These are phyloP conservation scores for Microdochium paspali DNA, from an alignment of 2,329 filamentous ascomycete species.

Conservation along the genomic window DNA sequence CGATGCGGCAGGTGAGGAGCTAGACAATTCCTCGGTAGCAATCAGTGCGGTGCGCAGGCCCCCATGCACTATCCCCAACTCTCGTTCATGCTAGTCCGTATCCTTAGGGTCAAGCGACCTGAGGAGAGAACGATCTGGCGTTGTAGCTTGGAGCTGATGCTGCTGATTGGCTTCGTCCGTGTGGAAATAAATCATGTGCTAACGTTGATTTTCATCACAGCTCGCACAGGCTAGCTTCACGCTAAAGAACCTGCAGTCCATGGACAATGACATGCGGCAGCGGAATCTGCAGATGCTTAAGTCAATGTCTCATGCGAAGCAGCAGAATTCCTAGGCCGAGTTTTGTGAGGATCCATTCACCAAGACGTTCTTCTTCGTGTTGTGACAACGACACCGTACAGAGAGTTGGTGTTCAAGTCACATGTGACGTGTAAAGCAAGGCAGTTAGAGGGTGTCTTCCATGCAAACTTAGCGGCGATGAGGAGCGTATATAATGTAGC, in stretches of 20 bases:
- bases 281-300: slow-evolving; percentile 32
- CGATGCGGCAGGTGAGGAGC: slow-evolving; percentile 47
- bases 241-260: slow-evolving; percentile 39
- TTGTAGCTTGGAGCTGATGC: not conserved
- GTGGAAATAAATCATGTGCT: too few species aligned
- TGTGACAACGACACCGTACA: not conserved
- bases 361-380: not conserved
- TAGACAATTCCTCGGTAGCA: slow-evolving; percentile 54
- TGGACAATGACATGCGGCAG: slow-evolving; percentile 47
- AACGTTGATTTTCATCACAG: slow-evolving; percentile 18
- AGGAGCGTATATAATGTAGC: too few species aligned
- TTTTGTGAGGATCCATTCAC: not conserved
- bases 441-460: too few species aligned
- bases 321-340: slow-evolving; percentile 2
- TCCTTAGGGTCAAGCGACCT: slow-evolving; percentile 9
- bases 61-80: slow-evolving; percentile 31
- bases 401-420: not conserved
- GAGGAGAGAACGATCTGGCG: slow-evolving; percentile 9
- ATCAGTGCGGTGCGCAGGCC: slow-evolving; percentile 56
- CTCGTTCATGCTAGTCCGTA: slow-evolving; percentile 6
- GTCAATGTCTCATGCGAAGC: slow-evolving; percentile 19
- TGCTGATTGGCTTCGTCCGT: not conserved
- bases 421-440: not conserved
- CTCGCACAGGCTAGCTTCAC: slow-evolving; percentile 32
- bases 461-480: too few species aligned